Conservation (phyloP, 768 basidiomycete genomes). For the Udeniomyces megalosporus region DNA sequence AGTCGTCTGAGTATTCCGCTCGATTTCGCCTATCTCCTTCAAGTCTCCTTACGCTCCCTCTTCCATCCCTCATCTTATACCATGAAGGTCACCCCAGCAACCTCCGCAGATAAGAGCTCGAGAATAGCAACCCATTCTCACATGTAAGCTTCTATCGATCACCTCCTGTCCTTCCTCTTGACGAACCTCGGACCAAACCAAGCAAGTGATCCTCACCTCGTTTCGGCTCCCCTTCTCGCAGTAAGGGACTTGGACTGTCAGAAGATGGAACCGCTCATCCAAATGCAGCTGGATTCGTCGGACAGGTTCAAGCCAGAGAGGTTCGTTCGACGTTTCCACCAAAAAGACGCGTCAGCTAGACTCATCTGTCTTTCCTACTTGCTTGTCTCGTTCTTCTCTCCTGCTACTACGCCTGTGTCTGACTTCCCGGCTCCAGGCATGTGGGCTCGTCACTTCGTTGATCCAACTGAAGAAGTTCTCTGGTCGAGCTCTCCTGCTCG, state of each 20-base stretch:
- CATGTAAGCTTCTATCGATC: neutral
- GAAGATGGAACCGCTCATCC: slow-evolving; percentile 60
- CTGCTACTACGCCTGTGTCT: neutral
- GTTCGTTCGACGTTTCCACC: slow-evolving; percentile 33
- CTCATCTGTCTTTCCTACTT: neutral
- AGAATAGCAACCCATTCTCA: slow-evolving; percentile 16
- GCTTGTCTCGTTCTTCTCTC: neutral
- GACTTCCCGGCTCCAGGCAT: slow-evolving; percentile 42
- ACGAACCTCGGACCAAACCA: too few relatives aligned
- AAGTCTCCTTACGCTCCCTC: neutral
- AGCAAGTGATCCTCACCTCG: neutral
- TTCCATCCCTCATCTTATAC: neutral
- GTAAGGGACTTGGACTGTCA: slow-evolving; percentile 75
- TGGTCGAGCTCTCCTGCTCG: slow-evolving; percentile 77
- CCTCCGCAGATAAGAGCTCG: slow-evolving; percentile 3
- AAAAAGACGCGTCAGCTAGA: neutral
- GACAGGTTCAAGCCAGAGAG: slow-evolving; percentile 79
- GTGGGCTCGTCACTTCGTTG: slow-evolving; percentile 75
- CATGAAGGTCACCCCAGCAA: slow-evolving; percentile 16
- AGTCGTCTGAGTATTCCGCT: too few relatives aligned
- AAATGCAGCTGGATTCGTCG: slow-evolving; percentile 73
- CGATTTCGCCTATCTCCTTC: too few relatives aligned
- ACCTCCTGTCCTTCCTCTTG: neutral
- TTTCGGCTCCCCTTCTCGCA: neutral
- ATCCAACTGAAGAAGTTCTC: slow-evolving; percentile 85